Evolutionary conservation across 257 asterid species (phyloP).

Genomic region (Osmanthus fragrans): DNA sequence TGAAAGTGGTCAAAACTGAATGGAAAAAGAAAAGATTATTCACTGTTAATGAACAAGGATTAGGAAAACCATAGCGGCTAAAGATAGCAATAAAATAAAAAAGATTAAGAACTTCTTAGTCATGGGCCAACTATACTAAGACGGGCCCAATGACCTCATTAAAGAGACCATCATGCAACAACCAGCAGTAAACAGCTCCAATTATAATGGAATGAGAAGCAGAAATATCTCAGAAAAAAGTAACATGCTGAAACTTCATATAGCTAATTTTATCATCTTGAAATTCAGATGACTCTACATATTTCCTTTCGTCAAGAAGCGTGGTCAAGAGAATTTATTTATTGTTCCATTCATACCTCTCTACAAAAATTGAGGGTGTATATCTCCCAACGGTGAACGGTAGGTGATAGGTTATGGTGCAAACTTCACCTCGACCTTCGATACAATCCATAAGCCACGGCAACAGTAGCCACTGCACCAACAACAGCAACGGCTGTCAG

Average conservation of each 20-base stretch:
- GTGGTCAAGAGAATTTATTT: conserved; percentile 29
- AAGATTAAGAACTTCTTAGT: too few relatives aligned
- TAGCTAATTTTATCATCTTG: not conserved
- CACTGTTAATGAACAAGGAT: too few relatives aligned
- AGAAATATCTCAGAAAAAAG: not conserved
- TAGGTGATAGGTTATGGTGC: not conserved
- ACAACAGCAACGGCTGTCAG: conserved; percentile 67
- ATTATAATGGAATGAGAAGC: not conserved
- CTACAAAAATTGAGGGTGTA: conserved; percentile 27
- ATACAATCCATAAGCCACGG: conserved; percentile 67
- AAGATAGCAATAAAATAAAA: too few relatives aligned
- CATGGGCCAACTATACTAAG: not conserved
- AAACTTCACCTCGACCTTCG: conserved; percentile 56
- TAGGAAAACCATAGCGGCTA: too few relatives aligned
- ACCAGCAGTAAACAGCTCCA: too few relatives aligned
- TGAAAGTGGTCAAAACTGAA: too few relatives aligned
- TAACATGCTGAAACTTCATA: not conserved
- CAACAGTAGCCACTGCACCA: conserved; percentile 72
- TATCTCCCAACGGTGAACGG: conserved; percentile 13
- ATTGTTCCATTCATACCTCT: conserved; percentile 30
- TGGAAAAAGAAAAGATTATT: too few relatives aligned
- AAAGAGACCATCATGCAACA: too few relatives aligned
- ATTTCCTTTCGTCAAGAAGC: conserved; percentile 2
- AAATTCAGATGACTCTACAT: conserved; percentile 2
- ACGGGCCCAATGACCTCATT: not conserved